phyloP scores from a whole-genome alignment of 2,329 filamentous ascomycete genomes.

The Onygenales sp. region DNA sequence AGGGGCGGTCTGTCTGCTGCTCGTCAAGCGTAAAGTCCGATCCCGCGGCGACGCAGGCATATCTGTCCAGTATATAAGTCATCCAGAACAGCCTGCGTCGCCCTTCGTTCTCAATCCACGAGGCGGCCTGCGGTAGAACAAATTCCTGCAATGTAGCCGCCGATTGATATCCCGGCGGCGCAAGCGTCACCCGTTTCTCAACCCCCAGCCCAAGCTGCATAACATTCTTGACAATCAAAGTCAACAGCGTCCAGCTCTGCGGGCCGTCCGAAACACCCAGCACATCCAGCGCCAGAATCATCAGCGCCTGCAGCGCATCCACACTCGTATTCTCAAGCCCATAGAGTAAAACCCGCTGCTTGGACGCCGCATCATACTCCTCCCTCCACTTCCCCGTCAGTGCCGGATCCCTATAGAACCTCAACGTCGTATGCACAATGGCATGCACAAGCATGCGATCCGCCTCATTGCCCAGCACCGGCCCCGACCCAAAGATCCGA shows the following conservation, averaged over 20 bases:
- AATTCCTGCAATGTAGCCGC: slow-evolving; percentile 29
- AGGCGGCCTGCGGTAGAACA: slow-evolving; percentile 27
- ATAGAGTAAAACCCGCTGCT: slow-evolving; percentile 33
- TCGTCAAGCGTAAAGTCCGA: slow-evolving; percentile 37
- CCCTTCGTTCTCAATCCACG: slow-evolving; percentile 39
- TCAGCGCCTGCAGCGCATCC: slow-evolving; percentile 30
- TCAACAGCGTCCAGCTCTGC: slow-evolving; percentile 34
- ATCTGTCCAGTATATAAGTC: slow-evolving; percentile 38
- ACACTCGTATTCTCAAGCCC: slow-evolving; percentile 35
- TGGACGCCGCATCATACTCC: slow-evolving; percentile 33
- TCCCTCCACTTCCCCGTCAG: slow-evolving; percentile 29
- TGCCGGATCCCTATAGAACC: slow-evolving; percentile 34
- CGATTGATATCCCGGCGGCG: slow-evolving; percentile 22
- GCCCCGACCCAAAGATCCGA: slow-evolving; percentile 33
- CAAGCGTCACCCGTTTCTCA: slow-evolving; percentile 31
- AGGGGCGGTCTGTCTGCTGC: slow-evolving; percentile 29
- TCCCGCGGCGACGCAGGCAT: slow-evolving; percentile 35
- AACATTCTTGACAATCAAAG: slow-evolving; percentile 31
- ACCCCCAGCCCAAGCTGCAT: slow-evolving; percentile 32
- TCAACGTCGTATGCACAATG: slow-evolving; percentile 36
- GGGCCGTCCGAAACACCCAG: slow-evolving; percentile 37
- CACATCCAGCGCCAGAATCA: slow-evolving; percentile 35
- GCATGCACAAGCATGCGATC: slow-evolving; percentile 36
- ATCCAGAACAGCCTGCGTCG: slow-evolving; percentile 37
- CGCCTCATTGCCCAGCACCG: slow-evolving; percentile 30